phyloP scores from a whole-genome alignment of 2,329 filamentous ascomycete species.

The Colletotrichum cuscutae region DNA sequence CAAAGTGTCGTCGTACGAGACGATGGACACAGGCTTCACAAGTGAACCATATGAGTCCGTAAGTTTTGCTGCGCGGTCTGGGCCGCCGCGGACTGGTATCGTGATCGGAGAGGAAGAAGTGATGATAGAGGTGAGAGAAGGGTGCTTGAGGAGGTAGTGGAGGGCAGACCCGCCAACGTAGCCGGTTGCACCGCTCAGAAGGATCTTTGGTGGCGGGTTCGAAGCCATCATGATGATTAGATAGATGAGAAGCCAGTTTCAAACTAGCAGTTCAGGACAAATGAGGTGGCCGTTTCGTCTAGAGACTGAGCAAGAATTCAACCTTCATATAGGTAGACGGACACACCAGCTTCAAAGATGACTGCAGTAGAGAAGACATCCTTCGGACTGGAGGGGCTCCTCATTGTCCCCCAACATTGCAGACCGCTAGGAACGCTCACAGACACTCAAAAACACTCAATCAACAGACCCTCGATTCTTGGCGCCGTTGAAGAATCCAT shows the following conservation, averaged over 20 bases:
- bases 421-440: neutral
- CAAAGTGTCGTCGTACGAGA: conserved; percentile 29
- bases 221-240: neutral
- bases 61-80: conserved; percentile 17
- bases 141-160: conserved; percentile 26
- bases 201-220: conserved; percentile 14
- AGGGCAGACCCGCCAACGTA: conserved; percentile 37
- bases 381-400: too few relatives aligned
- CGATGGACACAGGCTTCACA: conserved; percentile 20
- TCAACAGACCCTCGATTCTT: neutral
- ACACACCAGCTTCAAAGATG: too few relatives aligned
- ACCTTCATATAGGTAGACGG: too few relatives aligned
- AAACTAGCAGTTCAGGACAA: neutral
- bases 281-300: neutral
- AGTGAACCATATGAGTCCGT: conserved; percentile 20
- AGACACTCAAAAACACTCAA: neutral
- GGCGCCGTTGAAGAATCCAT: neutral
- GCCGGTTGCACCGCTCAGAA: conserved; percentile 35
- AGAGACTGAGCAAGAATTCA: too few relatives aligned
- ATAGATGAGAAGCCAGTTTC: neutral
- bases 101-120: conserved; percentile 16
- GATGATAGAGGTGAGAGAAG: conserved; percentile 6
- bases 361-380: too few relatives aligned
- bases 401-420: too few relatives aligned
- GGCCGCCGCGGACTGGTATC: conserved; percentile 14